Conservation (phyloP, 2,329 filamentous ascomycete genomes). For the Ustulina deusta region DNA sequence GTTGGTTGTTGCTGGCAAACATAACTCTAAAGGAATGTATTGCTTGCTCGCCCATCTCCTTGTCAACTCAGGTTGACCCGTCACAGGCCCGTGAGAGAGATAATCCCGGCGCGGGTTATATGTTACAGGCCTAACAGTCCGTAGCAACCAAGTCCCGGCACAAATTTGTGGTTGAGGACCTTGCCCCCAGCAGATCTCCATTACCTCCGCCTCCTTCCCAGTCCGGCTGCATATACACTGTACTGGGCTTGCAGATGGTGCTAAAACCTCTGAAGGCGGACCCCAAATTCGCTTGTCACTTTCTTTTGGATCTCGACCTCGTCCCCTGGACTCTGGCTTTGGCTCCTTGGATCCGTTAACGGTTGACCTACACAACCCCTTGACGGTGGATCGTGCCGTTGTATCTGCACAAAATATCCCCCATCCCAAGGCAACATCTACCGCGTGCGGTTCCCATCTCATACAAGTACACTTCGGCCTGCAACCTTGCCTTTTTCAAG, state of each 20-base stretch:
- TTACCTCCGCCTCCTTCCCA: slow-evolving; percentile 52
- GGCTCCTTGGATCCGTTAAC: slow-evolving; percentile 42
- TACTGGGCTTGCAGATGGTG: slow-evolving; percentile 47
- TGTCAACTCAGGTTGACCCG: slow-evolving; percentile 39
- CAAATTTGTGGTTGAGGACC: slow-evolving; percentile 46
- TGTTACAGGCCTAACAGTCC: slow-evolving; percentile 34
- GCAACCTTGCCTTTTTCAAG: slow-evolving; percentile 52
- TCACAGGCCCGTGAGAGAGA: slow-evolving; percentile 36
- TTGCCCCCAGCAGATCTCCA: slow-evolving; percentile 49
- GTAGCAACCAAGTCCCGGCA: slow-evolving; percentile 47
- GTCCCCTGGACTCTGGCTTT: slow-evolving; percentile 46
- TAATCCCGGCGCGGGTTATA: slow-evolving; percentile 40
- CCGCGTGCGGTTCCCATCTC: slow-evolving; percentile 50
- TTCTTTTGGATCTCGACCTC: slow-evolving; percentile 46
- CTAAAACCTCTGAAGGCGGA: slow-evolving; percentile 51
- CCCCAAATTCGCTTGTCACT: slow-evolving; percentile 48
- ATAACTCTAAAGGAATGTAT: slow-evolving; percentile 26
- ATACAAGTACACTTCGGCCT: slow-evolving; percentile 53
- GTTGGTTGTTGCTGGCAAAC: slow-evolving; percentile 16
- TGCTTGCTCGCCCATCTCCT: slow-evolving; percentile 34
- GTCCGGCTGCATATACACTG: slow-evolving; percentile 51
- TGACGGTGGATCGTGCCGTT: slow-evolving; percentile 49
- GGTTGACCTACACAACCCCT: slow-evolving; percentile 49
- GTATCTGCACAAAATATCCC: slow-evolving; percentile 50
- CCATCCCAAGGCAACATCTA: slow-evolving; percentile 52